These are phyloP conservation scores for Fusarium nygamai DNA, from an alignment of 2,329 filamentous ascomycete genomes.

Conservation along the genomic window DNA sequence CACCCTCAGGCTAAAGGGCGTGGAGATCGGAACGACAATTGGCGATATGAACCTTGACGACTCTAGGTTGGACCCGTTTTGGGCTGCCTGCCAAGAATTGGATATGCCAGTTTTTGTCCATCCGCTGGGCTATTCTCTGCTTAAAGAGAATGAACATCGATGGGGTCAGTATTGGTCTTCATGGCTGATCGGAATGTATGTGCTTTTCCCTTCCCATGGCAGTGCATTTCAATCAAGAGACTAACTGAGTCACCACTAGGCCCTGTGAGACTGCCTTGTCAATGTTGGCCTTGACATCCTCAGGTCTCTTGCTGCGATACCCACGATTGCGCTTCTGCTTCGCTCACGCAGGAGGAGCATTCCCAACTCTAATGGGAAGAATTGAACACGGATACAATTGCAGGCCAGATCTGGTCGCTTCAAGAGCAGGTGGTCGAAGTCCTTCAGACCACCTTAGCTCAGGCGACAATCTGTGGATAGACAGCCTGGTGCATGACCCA, in stretches of 20 bases:
- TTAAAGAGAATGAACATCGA: neutral
- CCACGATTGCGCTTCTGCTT: neutral
- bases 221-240: fast-evolving
- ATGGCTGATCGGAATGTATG: neutral
- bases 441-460: neutral
- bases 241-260: neutral
- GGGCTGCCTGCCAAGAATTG: neutral
- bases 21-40: neutral
- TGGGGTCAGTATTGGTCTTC: neutral
- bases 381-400: neutral
- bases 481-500: neutral
- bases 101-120: neutral
- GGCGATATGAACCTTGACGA: neutral
- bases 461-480: neutral
- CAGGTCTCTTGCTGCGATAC: neutral
- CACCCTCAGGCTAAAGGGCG: neutral
- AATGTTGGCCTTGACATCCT: neutral
- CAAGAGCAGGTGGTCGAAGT: neutral
- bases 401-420: neutral
- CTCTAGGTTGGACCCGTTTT: neutral
- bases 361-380: neutral
- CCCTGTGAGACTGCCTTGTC: neutral
- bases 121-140: neutral
- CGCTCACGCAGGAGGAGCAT: neutral
- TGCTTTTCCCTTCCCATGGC: fast-evolving